These are phyloP conservation scores for Ogataea henricii DNA, from an alignment of 805 yeast species.

Conservation along the genomic window DNA sequence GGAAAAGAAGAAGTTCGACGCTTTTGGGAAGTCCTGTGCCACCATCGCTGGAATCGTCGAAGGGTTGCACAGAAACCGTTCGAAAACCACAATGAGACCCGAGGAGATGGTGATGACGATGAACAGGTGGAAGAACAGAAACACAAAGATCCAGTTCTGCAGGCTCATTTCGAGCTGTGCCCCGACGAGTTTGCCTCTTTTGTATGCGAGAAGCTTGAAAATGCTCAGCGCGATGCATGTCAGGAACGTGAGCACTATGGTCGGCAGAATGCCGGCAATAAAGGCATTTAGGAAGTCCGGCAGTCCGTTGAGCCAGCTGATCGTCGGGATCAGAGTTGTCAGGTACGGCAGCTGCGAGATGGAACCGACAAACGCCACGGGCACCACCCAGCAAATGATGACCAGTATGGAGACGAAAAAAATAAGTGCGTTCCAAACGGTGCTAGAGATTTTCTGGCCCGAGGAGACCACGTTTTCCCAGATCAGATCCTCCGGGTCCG, in stretches of 20 bases:
- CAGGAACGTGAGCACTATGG: constrained; percentile 61
- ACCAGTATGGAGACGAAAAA: constrained; percentile 48
- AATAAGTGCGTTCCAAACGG: constrained; percentile 45
- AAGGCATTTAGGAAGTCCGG: constrained; percentile 57
- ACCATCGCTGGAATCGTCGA: constrained; percentile 68
- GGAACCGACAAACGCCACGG: constrained; percentile 78
- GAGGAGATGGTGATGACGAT: constrained; percentile 84
- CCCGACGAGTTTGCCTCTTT: constrained; percentile 63
- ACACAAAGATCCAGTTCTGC: constrained; percentile 77
- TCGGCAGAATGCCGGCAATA: constrained; percentile 66
- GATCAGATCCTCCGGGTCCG: constrained; percentile 65
- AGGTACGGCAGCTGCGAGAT: constrained; percentile 73
- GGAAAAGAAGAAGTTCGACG: constrained; percentile 83
- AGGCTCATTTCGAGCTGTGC: constrained; percentile 66
- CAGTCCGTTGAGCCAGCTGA: constrained; percentile 53
- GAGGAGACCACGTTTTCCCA: constrained; percentile 62
- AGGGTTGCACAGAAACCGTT: constrained; percentile 67
- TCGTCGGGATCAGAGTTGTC: constrained; percentile 59
- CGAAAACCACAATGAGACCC: constrained; percentile 65
- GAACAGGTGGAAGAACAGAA: constrained; percentile 80
- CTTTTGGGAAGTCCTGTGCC: constrained; percentile 80
- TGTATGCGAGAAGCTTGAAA: constrained; percentile 53
- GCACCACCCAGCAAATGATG: constrained; percentile 69
- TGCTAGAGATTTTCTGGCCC: constrained; percentile 38
- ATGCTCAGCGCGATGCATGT: constrained; percentile 62